Evolutionary conservation across 2,329 filamentous ascomycete species (phyloP).

Genomic region (Helminthosporium solani): DNA sequence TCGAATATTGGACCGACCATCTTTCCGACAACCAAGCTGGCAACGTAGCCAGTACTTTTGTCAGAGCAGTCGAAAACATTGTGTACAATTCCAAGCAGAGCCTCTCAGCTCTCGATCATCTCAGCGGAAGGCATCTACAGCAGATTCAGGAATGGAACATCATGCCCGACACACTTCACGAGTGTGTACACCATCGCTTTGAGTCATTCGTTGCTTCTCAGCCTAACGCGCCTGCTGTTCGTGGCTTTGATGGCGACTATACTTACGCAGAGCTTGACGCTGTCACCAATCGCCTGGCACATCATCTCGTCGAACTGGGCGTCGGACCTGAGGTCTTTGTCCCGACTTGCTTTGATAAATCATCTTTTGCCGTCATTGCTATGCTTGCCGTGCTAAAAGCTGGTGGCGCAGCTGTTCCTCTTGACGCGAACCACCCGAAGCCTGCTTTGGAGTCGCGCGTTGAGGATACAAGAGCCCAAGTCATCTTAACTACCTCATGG

Average conservation of each 20-base stretch:
- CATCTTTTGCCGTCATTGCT: conserved; percentile 36
- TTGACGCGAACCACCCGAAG: conserved; percentile 41
- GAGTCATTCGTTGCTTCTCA: conserved; percentile 22
- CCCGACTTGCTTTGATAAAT: conserved; percentile 44
- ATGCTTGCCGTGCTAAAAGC: conserved; percentile 43
- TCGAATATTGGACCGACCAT: conserved; percentile 39
- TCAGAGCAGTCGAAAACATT: conserved; percentile 38
- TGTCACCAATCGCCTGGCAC: conserved; percentile 28
- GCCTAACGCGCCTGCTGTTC: conserved; percentile 33
- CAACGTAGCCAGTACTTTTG: conserved; percentile 36
- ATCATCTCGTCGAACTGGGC: conserved; percentile 31
- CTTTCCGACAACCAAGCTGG: conserved; percentile 32
- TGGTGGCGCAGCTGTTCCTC: conserved; percentile 36
- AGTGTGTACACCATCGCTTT: conserved; percentile 36
- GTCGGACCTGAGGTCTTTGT: conserved; percentile 36
- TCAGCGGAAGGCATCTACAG: conserved; percentile 42
- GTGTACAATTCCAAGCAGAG: conserved; percentile 36
- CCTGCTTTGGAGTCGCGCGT: conserved; percentile 42
- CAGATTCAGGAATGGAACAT: conserved; percentile 34
- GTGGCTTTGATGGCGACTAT: conserved; percentile 36
- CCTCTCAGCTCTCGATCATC: conserved; percentile 37
- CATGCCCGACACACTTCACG: conserved; percentile 32
- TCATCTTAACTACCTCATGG: conserved; percentile 43
- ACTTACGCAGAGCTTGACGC: conserved; percentile 34
- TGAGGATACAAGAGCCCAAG: conserved; percentile 41